Evolutionary conservation across 257 asterid genomes (phyloP).

Genomic region (Solanum bukasovii): DNA sequence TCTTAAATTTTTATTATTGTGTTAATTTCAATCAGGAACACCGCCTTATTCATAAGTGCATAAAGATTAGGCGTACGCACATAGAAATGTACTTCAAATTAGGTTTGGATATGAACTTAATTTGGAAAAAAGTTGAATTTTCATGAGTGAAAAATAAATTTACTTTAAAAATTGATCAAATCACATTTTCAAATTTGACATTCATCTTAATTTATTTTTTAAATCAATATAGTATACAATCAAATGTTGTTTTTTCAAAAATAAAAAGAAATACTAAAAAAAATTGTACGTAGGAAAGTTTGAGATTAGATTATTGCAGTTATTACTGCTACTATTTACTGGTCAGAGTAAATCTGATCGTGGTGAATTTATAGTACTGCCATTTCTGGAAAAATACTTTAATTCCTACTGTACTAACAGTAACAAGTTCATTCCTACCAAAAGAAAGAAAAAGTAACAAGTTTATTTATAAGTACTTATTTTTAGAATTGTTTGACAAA

Average conservation of each 20-base stretch:
- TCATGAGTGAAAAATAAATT: not conserved
- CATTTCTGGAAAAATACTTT: not conserved
- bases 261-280: not conserved
- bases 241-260: not conserved
- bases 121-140: not conserved
- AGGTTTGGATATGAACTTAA: not conserved
- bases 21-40: not conserved
- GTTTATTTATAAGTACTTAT: not conserved
- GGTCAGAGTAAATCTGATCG: not conserved
- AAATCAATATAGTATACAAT: not conserved
- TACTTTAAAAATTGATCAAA: not conserved
- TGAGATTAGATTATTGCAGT: not conserved
- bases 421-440: not conserved
- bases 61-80: not conserved
- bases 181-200: not conserved
- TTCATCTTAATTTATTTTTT: not conserved
- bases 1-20: too few relatives aligned
- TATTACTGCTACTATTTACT: not conserved
- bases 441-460: not conserved
- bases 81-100: not conserved
- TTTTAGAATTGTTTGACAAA: not conserved
- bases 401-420: not conserved
- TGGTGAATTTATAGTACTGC: not conserved
- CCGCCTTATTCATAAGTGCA: not conserved
- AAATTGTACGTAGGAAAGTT: not conserved